Evolutionary conservation across 805 yeast species (phyloP), one percentile per base, ranked within the genome.

Genomic region (Nakazawaea sp.): DNA sequence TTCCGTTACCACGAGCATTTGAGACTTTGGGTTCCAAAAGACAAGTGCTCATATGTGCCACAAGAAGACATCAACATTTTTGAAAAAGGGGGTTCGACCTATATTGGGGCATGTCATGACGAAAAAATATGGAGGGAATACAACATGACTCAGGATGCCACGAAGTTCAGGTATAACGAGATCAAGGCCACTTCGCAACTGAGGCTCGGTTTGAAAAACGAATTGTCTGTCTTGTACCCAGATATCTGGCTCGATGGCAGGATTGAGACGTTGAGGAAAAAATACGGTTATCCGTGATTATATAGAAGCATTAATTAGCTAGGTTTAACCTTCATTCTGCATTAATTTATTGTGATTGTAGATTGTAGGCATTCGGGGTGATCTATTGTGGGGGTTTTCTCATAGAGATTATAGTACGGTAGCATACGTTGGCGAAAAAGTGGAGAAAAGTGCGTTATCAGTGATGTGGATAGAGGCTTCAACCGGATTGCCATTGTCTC

Each of bases 101-200:
- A 56, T 44, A 61, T 64, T 31, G 69, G 69, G 9, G 65, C 65
- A 24, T 64, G 69, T 47, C 69, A 62, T 43, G 66, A 62, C 38
- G 44, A 47, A 20, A 35, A 51, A 13, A 59, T 64, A 29, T 62
- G 66, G 68, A 49, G 49, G 35, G 65, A 62, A 36, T 64, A 59
- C 42, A 58, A 61, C 40, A 48, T 49, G 32, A 62, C 68, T 1
- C 49, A 53, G 33, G 34, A 43, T 7, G 52, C 55, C 3, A 55
- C 60, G 2, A 27, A 42, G 24, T 52, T 50, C 44, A 47, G 49
- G 33, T 30, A 40, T 11, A 23, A 41, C 20, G 60, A 55, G 33
- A 33, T 35, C n/a, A n/a, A 13, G 4, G 40, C 50, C 5, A 45
- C 43, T 10, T 34, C 30, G 15, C 42, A 36, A 28, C 6, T 43